phyloP scores from a whole-genome alignment of 2,329 filamentous ascomycete genomes.

The Fusarium sp. region DNA sequence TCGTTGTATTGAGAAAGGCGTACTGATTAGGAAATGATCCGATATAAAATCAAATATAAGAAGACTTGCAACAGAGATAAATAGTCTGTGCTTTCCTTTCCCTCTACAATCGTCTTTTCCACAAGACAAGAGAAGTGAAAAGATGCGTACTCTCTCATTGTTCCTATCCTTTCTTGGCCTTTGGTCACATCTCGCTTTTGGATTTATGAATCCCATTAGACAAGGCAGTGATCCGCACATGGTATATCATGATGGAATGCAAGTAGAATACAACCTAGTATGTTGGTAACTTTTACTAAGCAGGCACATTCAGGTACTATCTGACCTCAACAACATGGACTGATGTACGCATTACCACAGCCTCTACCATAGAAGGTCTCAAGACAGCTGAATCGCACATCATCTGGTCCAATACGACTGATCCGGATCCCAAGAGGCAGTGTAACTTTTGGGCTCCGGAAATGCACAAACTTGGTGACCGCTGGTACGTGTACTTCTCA shows the following conservation, averaged over 20 bases:
- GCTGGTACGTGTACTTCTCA: too few species aligned
- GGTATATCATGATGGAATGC: conserved; percentile 6
- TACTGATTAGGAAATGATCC: not conserved
- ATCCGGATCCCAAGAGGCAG: not conserved
- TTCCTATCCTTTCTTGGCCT: not conserved
- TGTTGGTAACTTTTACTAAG: rapidly evolving
- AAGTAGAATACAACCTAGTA: not conserved
- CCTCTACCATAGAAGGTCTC: conserved; percentile 5
- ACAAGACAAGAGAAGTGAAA: not conserved
- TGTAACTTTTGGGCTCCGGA: conserved; percentile 14
- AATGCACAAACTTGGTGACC: not conserved
- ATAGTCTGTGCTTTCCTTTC: too few species aligned
- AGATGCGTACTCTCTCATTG: not conserved
- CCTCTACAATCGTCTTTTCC: too few species aligned
- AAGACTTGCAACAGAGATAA: too few species aligned
- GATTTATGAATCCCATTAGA: conserved; percentile 5
- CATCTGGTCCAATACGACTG: not conserved
- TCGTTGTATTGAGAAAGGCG: too few species aligned
- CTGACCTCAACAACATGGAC: conserved; percentile 5
- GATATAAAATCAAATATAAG: too few species aligned
- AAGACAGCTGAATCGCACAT: conserved; percentile 2
- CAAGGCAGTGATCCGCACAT: conserved; percentile 7
- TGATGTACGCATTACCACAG: conserved; percentile 3
- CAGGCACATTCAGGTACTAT: not conserved
- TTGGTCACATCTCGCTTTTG: not conserved